Conservation (phyloP, 306 rosid genomes). For the barrel medic (Medicago truncatula) region MtrunA17r5.0-ANR NC_053044.1:48443001-48443500, state of each 20-base stretch:
- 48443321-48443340: conserved; percentile 64
- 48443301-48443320: conserved; percentile 61
- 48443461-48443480: too few species aligned
- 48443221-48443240: conserved; percentile 92
- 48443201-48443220: conserved; percentile 80
- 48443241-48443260: conserved; percentile 90
- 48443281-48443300: conserved; percentile 74
- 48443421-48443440: conserved; percentile 37
- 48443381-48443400: background rate
- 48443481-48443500: too few species aligned
- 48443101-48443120: conserved; percentile 85
- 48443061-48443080: conserved; percentile 67
- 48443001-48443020: conserved; percentile 49
- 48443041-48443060: conserved; percentile 31
- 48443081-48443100: conserved; percentile 87
- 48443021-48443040: background rate
- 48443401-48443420: conserved; percentile 61
- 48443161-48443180: conserved; percentile 84
- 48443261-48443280: conserved; percentile 87
- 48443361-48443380: conserved; percentile 49
- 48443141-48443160: conserved; percentile 91
- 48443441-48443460: background rate
- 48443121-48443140: conserved; percentile 85
- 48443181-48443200: conserved; percentile 96
- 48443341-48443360: conserved; percentile 87